Percentiles rank a stretch among this genome's conserved stretches.
These are phyloP conservation scores for Termitomyces bulborhizus DNA, from an alignment of 768 basidiomycete genomes.

Conservation along the genomic window DNA sequence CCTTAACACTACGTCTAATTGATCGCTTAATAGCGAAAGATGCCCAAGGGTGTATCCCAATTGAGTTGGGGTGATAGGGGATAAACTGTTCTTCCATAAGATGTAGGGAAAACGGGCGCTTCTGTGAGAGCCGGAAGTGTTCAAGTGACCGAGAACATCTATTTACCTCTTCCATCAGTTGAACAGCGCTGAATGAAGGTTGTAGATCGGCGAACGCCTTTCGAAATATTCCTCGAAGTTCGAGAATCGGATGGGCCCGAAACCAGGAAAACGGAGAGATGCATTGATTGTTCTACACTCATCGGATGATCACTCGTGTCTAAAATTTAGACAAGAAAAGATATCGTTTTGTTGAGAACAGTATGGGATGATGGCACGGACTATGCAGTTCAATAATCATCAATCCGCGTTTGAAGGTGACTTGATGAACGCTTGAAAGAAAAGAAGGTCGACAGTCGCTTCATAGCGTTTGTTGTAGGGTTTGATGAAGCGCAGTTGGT, in stretches of 20 bases:
- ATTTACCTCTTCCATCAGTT: neutral
- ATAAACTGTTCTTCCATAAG: neutral
- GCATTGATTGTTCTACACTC: neutral
- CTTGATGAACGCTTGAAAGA: neutral
- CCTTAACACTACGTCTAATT: constrained; percentile 20
- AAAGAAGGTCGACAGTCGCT: neutral
- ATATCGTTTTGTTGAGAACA: constrained; percentile 1
- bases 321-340: neutral
- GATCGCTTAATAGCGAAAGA: constrained; percentile 10
- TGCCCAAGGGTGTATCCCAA: neutral
- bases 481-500: neutral
- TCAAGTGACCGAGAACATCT: neutral
- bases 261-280: neutral
- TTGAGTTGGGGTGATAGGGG: neutral
- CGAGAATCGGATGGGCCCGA: neutral
- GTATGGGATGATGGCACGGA: neutral
- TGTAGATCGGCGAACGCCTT: constrained; percentile 1
- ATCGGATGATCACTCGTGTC: neutral
- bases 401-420: neutral
- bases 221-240: neutral
- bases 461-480: neutral
- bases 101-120: neutral
- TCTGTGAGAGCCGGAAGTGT: neutral
- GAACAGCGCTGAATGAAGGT: neutral
- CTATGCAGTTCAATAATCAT: neutral